phyloP scores from a whole-genome alignment of 75 land plant genomes.

The Cunninghamia lanceolata region DNA sequence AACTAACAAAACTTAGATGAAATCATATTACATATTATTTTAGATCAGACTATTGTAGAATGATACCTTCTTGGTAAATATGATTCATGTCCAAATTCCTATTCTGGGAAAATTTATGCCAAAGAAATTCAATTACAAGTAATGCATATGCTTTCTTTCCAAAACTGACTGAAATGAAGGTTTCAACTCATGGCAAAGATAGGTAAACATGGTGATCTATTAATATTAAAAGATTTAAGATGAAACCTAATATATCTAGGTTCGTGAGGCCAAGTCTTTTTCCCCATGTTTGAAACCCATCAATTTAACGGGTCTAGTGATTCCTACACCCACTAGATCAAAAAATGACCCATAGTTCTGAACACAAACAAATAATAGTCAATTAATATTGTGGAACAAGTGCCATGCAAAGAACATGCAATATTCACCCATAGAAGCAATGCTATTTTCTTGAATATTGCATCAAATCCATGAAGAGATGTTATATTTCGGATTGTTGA shows the following conservation, averaged over 20 bases:
- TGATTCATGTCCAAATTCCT: neutral
- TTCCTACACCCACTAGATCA: conserved; percentile 81
- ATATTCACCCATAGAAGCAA: neutral
- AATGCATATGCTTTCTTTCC: neutral
- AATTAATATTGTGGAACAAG: neutral
- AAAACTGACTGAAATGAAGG: neutral
- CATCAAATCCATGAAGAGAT: neutral
- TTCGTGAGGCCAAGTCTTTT: conserved; percentile 34
- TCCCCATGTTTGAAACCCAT: conserved; percentile 25
- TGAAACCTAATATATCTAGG: conserved; percentile 64
- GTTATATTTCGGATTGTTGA: neutral
- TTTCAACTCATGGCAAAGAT: neutral
- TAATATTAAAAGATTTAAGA: neutral
- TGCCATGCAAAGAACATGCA: neutral
- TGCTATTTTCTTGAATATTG: neutral
- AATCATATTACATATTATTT: neutral
- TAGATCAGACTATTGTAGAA: neutral
- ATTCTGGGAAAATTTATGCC: neutral
- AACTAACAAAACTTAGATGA: neutral
- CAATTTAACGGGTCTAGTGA: conserved; percentile 58
- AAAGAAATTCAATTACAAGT: neutral
- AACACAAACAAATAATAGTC: neutral
- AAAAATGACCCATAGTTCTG: conserved; percentile 97
- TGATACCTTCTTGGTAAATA: neutral
- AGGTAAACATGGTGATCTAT: neutral